A percentile compares a stretch with the other conserved stretches of the same genome.
Evolutionary conservation across 23 red algal genomes (phyloP).

Genomic region (Cyanidium caldarium): DNA sequence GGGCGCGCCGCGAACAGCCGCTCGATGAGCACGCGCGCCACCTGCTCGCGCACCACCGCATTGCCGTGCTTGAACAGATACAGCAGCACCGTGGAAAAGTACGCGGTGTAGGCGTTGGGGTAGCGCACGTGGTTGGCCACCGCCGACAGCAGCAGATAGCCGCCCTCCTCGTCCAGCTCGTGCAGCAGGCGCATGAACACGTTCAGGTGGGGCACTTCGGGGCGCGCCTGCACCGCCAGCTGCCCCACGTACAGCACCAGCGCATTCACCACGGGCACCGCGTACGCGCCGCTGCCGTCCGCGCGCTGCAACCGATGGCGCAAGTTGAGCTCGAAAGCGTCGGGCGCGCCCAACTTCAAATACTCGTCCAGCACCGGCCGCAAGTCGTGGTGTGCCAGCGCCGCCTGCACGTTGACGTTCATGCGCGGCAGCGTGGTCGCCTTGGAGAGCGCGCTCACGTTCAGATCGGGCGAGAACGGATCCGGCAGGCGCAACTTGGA

Average conservation of each 20-base stretch:
- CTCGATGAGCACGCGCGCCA: constrained; percentile 77
- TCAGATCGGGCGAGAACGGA: constrained; percentile 73
- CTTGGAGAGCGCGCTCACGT: constrained; percentile 53
- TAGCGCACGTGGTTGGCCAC: constrained; percentile 82
- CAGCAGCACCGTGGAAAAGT: constrained; percentile 68
- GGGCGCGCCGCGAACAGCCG: constrained; percentile 76
- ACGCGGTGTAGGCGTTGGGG: constrained; percentile 81
- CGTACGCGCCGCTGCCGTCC: background rate
- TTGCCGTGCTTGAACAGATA: constrained; percentile 56
- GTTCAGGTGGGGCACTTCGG: constrained; percentile 17
- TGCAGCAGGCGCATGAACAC: constrained; percentile 35
- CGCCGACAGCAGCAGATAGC: constrained; percentile 46
- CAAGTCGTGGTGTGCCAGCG: constrained; percentile 21
- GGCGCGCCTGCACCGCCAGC: constrained; percentile 4
- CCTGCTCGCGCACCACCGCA: constrained; percentile 64
- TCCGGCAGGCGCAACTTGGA: constrained; percentile 79
- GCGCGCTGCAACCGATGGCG: background rate
- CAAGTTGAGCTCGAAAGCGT: background rate
- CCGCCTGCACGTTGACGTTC: constrained; percentile 29
- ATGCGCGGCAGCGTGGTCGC: constrained; percentile 43
- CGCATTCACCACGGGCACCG: constrained; percentile 39
- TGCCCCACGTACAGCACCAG: constrained; percentile 75
- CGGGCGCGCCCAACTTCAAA: constrained; percentile 1
- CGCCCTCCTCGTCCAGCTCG: constrained; percentile 66
- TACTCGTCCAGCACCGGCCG: constrained; percentile 37